Base-by-base conservation (phyloP, 805 yeast genomes). In the Komagataella pseudopastoris region DNA sequence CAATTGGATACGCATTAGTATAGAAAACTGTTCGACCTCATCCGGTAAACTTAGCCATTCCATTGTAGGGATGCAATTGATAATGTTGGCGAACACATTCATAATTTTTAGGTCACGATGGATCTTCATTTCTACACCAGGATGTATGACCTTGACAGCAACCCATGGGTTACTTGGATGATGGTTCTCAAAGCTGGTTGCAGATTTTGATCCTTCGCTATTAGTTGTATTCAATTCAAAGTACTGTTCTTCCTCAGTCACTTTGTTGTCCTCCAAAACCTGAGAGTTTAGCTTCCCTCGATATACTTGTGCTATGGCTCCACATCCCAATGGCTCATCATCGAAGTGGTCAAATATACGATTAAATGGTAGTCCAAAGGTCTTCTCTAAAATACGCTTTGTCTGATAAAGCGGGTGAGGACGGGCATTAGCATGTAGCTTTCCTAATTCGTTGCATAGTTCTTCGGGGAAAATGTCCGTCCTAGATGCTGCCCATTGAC, bases 401-500 rank as follows among this genome's bases (percentile, higher is more conserved):
- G 98, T 88, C 49, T 74, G 72, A 1, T 61, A 56, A 36, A 87
- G 64, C 0, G 85, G 68, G 69, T 93, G 99, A 5, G 83, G 75
- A 53, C 76, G 79, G 7, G 89, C 91, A 61, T 88, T 79, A 4
- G 96, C 86, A 64, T 93, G 99, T 51, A 93, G 68, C 22, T 76
- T 68, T 7, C 87, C 78, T 58, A 93, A 68, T 60, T 86, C 89
- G 20, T 78, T 77, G 63, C 98, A 91, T 65, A 91, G 67, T 45
- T 77, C 86, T 48, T 68, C 70, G 3, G 96, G 84, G 67, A 93
- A 91, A 39, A 93, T 84, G 66, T 93, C 99, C 0, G 95, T 87
- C 65, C 99, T 77, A 8, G 96, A 85, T 2, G 97, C 97, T 0
- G 99, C 99, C 99, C 99, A 93, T 69, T 93, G 99, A 3, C 98